Evolutionary conservation across 257 asterid species (phyloP).

Genomic region (Solanum paucissectum): DNA sequence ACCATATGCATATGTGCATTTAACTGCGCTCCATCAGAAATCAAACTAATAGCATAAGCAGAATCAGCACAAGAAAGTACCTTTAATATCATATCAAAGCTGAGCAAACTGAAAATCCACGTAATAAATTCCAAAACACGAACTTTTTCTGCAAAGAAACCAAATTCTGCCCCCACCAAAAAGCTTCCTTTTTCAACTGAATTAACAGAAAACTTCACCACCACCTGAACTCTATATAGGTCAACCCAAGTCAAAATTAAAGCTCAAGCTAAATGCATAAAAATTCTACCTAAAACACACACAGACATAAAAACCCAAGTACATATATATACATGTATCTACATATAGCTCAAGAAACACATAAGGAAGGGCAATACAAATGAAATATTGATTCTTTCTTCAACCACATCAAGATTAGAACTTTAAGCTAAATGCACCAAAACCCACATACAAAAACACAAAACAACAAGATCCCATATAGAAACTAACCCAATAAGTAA

Average conservation of each 20-base stretch:
- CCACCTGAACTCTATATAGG: not conserved
- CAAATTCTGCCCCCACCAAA: not conserved
- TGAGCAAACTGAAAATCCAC: not conserved
- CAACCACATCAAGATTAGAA: not conserved
- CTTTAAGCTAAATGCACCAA: not conserved
- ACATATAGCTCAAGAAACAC: not conserved
- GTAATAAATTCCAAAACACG: not conserved
- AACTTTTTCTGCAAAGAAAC: not conserved
- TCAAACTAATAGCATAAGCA: not conserved
- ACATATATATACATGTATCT: not conserved
- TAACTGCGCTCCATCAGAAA: not conserved
- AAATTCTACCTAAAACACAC: not conserved
- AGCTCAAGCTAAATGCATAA: not conserved
- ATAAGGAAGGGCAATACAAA: not conserved
- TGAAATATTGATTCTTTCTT: not conserved
- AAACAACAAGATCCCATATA: not conserved
- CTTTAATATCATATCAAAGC: not conserved
- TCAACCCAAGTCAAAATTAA: not conserved
- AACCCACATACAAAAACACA: not conserved
- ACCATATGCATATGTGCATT: not conserved
- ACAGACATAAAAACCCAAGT: not conserved
- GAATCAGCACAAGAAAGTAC: not conserved
- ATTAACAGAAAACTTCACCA: not conserved
- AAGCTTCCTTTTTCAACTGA: not conserved
- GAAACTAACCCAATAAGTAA: not conserved